phyloP scores from a whole-genome alignment of 2,329 filamentous ascomycete genomes.

The Aspergillus ustus region DNA sequence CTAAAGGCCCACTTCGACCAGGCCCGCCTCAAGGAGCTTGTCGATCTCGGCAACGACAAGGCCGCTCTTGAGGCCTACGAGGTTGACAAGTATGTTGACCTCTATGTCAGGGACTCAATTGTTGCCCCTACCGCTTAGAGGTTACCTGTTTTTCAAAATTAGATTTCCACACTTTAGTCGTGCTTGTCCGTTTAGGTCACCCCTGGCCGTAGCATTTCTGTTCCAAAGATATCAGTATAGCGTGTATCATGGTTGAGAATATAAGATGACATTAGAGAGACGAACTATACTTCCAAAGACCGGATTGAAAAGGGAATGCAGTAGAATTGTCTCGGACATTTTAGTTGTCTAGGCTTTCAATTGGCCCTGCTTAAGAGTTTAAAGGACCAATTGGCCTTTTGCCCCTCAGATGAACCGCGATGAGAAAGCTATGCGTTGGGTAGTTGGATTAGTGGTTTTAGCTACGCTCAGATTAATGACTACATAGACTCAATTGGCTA shows the following conservation, averaged over 20 bases:
- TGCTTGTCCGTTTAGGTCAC: neutral
- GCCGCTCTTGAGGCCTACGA: slow-evolving; percentile 78
- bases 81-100: slow-evolving; percentile 91
- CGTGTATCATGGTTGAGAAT: slow-evolving; percentile 6
- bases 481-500: too few species aligned
- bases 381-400: too few species aligned
- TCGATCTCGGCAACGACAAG: slow-evolving; percentile 76
- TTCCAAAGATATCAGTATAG: slow-evolving; percentile 5
- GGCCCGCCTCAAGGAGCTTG: slow-evolving; percentile 77
- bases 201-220: neutral
- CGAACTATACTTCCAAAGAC: too few species aligned
- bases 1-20: slow-evolving; percentile 80
- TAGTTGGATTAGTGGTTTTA: too few species aligned
- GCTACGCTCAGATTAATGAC: too few species aligned
- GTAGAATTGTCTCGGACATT: too few species aligned
- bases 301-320: too few species aligned
- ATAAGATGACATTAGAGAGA: neutral
- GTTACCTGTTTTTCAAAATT: slow-evolving; percentile 12
- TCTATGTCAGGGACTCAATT: slow-evolving; percentile 68
- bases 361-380: too few species aligned
- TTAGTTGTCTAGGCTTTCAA: too few species aligned
- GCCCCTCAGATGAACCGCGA: too few species aligned
- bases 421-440: too few species aligned
- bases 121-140: slow-evolving; percentile 31
- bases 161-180: slow-evolving; percentile 7